Conservation (phyloP, 495 filamentous ascomycete genomes). For the Penicillium nucicola region DNA sequence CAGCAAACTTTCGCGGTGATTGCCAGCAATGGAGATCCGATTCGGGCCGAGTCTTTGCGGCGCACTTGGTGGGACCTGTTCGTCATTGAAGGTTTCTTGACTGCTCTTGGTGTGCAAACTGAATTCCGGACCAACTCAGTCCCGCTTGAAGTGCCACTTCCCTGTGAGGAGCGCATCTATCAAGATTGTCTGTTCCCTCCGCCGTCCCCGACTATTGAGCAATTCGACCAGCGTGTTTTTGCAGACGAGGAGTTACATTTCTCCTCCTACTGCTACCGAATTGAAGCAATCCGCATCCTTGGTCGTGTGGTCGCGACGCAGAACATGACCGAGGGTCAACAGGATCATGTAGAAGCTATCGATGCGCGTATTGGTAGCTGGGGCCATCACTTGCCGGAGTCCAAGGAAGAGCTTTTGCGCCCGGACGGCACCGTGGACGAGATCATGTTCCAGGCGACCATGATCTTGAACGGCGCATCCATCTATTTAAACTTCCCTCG, state of each 20-base stretch:
- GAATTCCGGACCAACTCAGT: conserved; percentile 34
- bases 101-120: conserved; percentile 41
- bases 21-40: conserved; percentile 46
- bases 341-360: conserved; percentile 51
- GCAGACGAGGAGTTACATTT: conserved; percentile 46
- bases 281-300: conserved; percentile 68
- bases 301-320: conserved; percentile 62
- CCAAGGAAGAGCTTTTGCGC: conserved; percentile 69
- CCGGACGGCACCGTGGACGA: conserved; percentile 70
- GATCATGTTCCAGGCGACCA: conserved; percentile 88
- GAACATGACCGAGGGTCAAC: conserved; percentile 37
- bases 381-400: conserved; percentile 72
- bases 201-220: conserved; percentile 35
- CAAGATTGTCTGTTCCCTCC: conserved; percentile 39
- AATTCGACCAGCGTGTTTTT: conserved; percentile 46
- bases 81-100: conserved; percentile 63
- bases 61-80: conserved; percentile 93
- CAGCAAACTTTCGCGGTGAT: conserved; percentile 46
- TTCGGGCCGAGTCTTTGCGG: conserved; percentile 73
- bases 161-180: conserved; percentile 48
- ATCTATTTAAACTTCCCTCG: conserved; percentile 48
- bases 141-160: conserved; percentile 37
- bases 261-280: conserved; percentile 46
- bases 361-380: conserved; percentile 80
- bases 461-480: conserved; percentile 64